phyloP scores from a whole-genome alignment of 306 rosid genomes.

The Clitoria ternatea region DNA sequence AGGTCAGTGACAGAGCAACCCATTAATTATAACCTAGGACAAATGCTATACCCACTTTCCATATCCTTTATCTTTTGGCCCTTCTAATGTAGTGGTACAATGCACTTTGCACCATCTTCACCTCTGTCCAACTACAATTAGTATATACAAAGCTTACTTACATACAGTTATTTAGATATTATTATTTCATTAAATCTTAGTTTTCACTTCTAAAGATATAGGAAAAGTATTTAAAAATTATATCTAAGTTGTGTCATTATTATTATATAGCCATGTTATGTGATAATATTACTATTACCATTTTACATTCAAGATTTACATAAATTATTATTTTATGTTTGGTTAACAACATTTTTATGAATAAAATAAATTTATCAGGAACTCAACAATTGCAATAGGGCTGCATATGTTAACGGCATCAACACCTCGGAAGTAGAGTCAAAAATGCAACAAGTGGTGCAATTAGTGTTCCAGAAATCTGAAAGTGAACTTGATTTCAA shows the following conservation, averaged over 20 bases:
- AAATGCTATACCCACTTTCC: slow-evolving; percentile 9
- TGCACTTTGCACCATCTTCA: slow-evolving; percentile 10
- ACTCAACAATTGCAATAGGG: slow-evolving; percentile 10
- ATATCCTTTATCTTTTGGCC: slow-evolving; percentile 8
- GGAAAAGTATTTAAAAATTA: too few relatives aligned
- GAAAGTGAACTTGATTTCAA: slow-evolving; percentile 38
- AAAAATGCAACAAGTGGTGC: slow-evolving; percentile 66
- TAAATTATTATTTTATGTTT: too few relatives aligned
- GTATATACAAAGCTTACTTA: too few relatives aligned
- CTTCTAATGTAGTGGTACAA: too few relatives aligned
- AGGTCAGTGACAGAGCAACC: slow-evolving; percentile 44
- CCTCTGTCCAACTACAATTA: not conserved
- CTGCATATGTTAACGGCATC: not conserved
- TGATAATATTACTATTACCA: too few relatives aligned
- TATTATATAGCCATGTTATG: too few relatives aligned
- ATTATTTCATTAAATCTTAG: too few relatives aligned
- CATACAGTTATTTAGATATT: too few relatives aligned
- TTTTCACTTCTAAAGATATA: too few relatives aligned
- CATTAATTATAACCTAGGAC: not conserved
- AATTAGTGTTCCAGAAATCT: slow-evolving; percentile 54
- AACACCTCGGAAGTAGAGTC: slow-evolving; percentile 46
- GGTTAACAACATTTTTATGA: not conserved
- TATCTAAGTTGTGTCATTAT: not conserved
- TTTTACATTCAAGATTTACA: too few relatives aligned
- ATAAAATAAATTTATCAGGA: slow-evolving; percentile 36